These are phyloP conservation scores for Pochonia chlamydosporia DNA, from an alignment of 2,329 filamentous ascomycete species.

Conservation along the genomic window DNA sequence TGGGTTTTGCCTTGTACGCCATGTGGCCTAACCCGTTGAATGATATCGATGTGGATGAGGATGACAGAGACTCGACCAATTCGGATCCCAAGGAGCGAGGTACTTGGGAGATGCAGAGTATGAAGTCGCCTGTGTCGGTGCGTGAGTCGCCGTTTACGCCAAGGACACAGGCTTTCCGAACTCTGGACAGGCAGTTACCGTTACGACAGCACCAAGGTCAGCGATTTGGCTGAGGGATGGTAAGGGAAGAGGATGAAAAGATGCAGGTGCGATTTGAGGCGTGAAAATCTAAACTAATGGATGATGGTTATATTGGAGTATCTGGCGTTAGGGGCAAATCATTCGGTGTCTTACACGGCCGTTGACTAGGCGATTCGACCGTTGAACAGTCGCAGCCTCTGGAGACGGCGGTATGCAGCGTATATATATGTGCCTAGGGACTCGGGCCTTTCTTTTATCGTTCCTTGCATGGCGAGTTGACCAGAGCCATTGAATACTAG, in stretches of 20 bases:
- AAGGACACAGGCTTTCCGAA: slow-evolving; percentile 62
- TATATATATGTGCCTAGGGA: no score
- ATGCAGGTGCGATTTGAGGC: not conserved
- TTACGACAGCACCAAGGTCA: slow-evolving; percentile 30
- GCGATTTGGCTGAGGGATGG: not conserved
- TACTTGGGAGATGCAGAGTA: slow-evolving; percentile 53
- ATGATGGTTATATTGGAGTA: not conserved
- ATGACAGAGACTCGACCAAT: slow-evolving; percentile 31
- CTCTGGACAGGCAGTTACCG: slow-evolving; percentile 53
- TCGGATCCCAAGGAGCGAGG: slow-evolving; percentile 35
- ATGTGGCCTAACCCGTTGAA: slow-evolving; percentile 51
- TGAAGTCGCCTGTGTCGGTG: slow-evolving; percentile 29
- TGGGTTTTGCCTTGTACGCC: slow-evolving; percentile 53
- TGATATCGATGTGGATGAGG: slow-evolving; percentile 37
- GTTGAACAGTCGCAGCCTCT: no score
- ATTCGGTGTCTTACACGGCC: no score
- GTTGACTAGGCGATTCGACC: no score
- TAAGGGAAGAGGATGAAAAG: not conserved
- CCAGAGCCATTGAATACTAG: no score
- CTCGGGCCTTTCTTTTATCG: no score
- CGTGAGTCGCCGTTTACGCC: slow-evolving; percentile 51
- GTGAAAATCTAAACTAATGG: not conserved
- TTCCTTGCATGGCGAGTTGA: no score
- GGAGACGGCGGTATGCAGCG: no score
- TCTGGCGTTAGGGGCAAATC: not conserved